Evolutionary conservation across 257 asterid genomes (phyloP), one percentile per base, ranked within the genome.

Genomic region (Przewalskia tangutica): DNA sequence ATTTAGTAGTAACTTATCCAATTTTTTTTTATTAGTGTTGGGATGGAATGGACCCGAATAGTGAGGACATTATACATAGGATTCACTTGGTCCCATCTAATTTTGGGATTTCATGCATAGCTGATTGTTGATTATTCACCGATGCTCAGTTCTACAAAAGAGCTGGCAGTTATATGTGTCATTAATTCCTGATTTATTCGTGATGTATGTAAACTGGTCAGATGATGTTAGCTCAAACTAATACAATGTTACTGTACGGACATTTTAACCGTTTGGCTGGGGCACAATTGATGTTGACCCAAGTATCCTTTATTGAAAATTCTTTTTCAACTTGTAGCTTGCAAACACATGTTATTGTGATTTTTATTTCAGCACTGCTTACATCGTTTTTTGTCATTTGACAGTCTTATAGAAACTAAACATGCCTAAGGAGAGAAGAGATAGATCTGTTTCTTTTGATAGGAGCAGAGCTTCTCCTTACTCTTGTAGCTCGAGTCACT

Each of bases 391-490:
- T 81, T 63, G 38, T 65, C 56, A 18, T 36, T 53, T 81, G 54
- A 71, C 79, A 71, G 79, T 63, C 79, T 55, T 75, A 70, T 77
- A 55, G 76, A 76, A 86, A 65, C 66, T 77, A 71, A 70, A 84
- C 75, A 94, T 94, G 98, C 97, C 97, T 64, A 92, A 87, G 89
- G 92, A 89, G 40, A 90, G 97, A 85, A 87, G 95, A 87, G 98
- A 84, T 20, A 91, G 91, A 51, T 94, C 97, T 42, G 40, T 90
- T 76, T 90, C 98, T 85, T 89, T 87, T 51, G 97, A 91, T 42
- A 90, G 95, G 84, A 90, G 92, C 66, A 90, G 88, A 86, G 83
- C 87, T 34, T 91, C 94, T 56, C 97, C 93, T 78, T 90, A 79
- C 79, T 86, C 89, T 3, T 86, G 93, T 85, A 84, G 93, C 59